Base-by-base conservation (phyloP, 164 flowering plant species). In the Protea cynaroides region DNA sequence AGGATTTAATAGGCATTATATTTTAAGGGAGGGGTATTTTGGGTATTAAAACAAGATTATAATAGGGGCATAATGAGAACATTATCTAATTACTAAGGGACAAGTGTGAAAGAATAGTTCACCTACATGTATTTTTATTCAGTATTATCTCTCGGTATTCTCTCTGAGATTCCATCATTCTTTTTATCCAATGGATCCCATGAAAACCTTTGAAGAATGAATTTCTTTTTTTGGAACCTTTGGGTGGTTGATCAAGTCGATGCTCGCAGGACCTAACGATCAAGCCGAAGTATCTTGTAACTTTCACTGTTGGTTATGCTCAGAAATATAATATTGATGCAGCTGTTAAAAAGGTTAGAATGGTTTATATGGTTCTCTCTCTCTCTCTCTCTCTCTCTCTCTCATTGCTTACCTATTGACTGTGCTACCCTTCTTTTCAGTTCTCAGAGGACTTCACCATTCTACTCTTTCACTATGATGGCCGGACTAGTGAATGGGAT, bases 381-480 rank as follows among this genome's bases (percentile, higher is more conserved):
- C 56, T 55, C 24, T 61, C 25, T 8, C 8, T 55, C 24, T 61
- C 25, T 8, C 8, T 65, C 37, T 62, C 25, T 38, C 59, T 19
- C 56, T 53, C 51, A 37, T 24, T 37, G 38, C 19, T n/a, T 14
- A 18, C 17, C 38, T 47, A 8, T 21, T 53, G 62, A 4, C 49
- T 17, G 44, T 58, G 66, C 21, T 61, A 19, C n/a, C n/a, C 38
- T n/a, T n/a, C n/a, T n/a, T n/a, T 59, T 51, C 88, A 93, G 98
- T 90, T 93, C 56, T 93, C 98, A 59, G 92, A 81, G 15, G 77
- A 93, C 73, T 93, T 93, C 29, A 86, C 92, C 1, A 84, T 93
- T 44, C 61, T 90, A 63, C 80, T 93, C 25, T 93, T 93, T 72
- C 98, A 93, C 70, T 93, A 93, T 69, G 98, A 93, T 76, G 96